These are phyloP conservation scores for Diospyros lotus DNA, from an alignment of 148 eudicot genomes.

Conservation along the genomic window DNA sequence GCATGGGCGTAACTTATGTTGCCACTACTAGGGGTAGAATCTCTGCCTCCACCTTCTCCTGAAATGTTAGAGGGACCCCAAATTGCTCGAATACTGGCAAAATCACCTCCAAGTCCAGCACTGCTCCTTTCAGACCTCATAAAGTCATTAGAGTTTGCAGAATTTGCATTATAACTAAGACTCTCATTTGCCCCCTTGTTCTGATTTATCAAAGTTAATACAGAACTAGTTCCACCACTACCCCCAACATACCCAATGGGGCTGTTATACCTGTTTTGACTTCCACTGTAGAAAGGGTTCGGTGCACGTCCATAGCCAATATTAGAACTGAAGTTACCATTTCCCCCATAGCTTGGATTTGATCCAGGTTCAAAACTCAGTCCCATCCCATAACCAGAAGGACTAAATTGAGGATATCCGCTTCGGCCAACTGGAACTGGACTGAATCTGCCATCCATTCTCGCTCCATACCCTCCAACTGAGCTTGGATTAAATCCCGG, in stretches of 20 bases:
- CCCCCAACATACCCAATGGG: conserved; percentile 49
- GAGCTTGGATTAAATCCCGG: conserved; percentile 57
- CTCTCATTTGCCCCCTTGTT: conserved; percentile 74
- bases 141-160: conserved; percentile 39
- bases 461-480: conserved; percentile 57
- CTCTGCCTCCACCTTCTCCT: conserved; percentile 42
- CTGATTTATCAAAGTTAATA: conserved; percentile 39
- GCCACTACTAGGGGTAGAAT: conserved; percentile 32
- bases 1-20: conserved; percentile 36
- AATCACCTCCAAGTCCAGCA: conserved; percentile 31
- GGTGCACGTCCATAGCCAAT: conserved; percentile 55
- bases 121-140: conserved; percentile 42
- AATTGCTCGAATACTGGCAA: conserved; percentile 49
- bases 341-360: conserved; percentile 42
- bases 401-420: conserved; percentile 64
- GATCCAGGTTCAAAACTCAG: conserved; percentile 56
- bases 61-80: conserved; percentile 65
- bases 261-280: conserved; percentile 41
- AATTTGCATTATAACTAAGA: conserved; percentile 32
- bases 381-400: conserved; percentile 45
- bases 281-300: conserved; percentile 37
- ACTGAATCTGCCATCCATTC: conserved; percentile 70
- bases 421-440: conserved; percentile 55
- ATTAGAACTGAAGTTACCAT: conserved; percentile 38
- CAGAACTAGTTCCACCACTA: conserved; percentile 44